phyloP scores from a whole-genome alignment of 768 basidiomycete species.

The Amylocystis lapponica region DNA sequence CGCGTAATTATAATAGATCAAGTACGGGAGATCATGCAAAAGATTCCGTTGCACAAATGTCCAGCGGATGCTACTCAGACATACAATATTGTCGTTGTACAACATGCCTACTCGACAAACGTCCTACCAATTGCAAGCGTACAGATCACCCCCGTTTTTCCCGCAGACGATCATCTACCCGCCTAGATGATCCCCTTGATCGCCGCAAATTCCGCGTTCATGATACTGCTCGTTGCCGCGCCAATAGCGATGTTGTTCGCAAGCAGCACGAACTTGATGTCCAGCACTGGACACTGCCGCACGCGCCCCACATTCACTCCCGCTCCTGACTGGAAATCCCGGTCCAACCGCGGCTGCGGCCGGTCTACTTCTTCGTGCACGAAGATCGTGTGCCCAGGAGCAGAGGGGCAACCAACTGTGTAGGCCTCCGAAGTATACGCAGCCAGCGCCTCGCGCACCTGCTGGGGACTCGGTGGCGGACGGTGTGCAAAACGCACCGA shows the following conservation, averaged over 20 bases:
- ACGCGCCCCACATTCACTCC: conserved; percentile 90
- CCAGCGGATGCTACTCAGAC: no score
- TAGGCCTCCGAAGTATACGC: conserved; percentile 75
- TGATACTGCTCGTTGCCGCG: conserved; percentile 94
- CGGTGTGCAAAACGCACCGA: conserved; percentile 76
- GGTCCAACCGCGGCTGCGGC: conserved; percentile 90
- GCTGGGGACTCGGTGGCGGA: conserved; percentile 82
- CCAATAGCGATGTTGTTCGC: conserved; percentile 94
- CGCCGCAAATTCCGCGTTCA: conserved; percentile 95
- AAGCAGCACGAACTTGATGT: conserved; percentile 92
- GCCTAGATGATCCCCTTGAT: conserved; percentile 50
- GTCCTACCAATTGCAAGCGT: no score
- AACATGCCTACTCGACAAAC: no score
- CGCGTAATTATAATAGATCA: no score
- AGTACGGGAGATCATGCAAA: no score
- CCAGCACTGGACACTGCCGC: conserved; percentile 84
- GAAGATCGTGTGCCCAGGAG: conserved; percentile 77
- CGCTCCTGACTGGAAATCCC: conserved; percentile 86
- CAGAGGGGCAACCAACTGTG: conserved; percentile 71
- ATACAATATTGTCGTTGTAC: no score
- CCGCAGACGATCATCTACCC: conserved; percentile 5
- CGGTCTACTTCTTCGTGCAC: conserved; percentile 93
- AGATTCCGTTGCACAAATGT: no score
- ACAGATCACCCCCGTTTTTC: no score
- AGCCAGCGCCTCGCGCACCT: conserved; percentile 76